These are phyloP conservation scores for Penicillium arizonense DNA, from an alignment of 495 filamentous ascomycete genomes.

Conservation along the genomic window DNA sequence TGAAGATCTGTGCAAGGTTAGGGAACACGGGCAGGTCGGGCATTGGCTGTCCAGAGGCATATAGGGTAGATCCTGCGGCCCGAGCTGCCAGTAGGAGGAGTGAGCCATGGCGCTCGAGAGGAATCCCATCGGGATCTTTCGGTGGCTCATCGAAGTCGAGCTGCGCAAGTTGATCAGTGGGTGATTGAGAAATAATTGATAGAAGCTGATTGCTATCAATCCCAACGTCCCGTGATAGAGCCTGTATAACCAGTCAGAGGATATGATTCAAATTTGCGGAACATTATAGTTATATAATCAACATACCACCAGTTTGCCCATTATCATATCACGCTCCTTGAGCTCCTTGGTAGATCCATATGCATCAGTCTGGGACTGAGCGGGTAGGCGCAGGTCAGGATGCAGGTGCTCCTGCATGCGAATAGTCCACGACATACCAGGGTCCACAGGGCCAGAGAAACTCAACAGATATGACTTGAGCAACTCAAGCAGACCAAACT, in stretches of 20 bases:
- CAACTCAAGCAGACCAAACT: conserved; percentile 83
- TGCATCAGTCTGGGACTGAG: conserved; percentile 56
- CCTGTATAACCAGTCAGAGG: conserved; percentile 39
- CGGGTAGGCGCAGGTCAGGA: conserved; percentile 42
- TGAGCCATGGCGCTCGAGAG: conserved; percentile 69
- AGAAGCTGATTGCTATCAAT: conserved; percentile 53
- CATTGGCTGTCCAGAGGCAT: conserved; percentile 26
- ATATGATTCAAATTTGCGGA: not conserved
- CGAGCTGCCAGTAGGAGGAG: conserved; percentile 58
- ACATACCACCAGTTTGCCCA: conserved; percentile 74
- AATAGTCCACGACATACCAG: conserved; percentile 72
- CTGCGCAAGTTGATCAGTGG: conserved; percentile 37
- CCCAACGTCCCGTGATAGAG: conserved; percentile 70
- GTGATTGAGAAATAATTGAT: conserved; percentile 32
- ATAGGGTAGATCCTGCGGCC: conserved; percentile 41
- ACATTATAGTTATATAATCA: not conserved
- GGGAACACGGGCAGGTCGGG: conserved; percentile 59
- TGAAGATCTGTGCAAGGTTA: conserved; percentile 57
- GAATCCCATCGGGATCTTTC: conserved; percentile 59
- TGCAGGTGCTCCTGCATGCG: conserved; percentile 70
- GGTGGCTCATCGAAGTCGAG: conserved; percentile 43
- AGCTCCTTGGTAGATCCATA: conserved; percentile 64
- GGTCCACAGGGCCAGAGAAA: conserved; percentile 54
- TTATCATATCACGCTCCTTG: conserved; percentile 63
- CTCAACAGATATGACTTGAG: conserved; percentile 74